Base-by-base conservation (phyloP, 768 basidiomycete genomes). In the Russula vinacea region DNA sequence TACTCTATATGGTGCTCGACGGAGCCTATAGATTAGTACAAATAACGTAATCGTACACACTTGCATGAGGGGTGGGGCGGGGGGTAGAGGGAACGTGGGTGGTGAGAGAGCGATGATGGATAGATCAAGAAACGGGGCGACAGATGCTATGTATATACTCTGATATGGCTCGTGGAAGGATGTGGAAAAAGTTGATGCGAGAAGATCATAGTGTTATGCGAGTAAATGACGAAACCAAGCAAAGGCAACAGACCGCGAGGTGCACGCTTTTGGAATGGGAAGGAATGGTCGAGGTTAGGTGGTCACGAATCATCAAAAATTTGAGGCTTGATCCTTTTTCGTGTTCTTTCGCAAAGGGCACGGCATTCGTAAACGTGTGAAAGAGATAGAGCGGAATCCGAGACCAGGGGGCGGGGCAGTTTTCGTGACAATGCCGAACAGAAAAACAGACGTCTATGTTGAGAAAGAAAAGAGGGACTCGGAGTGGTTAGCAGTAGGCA, bases 401-500 rank as follows among this genome's bases (percentile, higher is more conserved):
- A 60, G 60, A 61, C 51, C 35, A 42, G 58, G 50, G 32, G 45
- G 29, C 29, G 29, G 33, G 53, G 64, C 33, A 45, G 26, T 42
- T 55, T 57, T 67, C 55, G 37, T 63, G 57, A 54, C 16, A 57
- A 58, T 56, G 58, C 39, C 33, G 64, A 52, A 54, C 47, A 56
- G 62, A 49, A 47, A 62, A 64, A 56, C 49, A 56, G 55, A 64
- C 52, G 51, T 54, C 65, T 61, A 66, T 53, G 33, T 56, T 13
- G 62, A 59, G 42, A 53, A 29, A 61, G 22, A 17, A 54, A 51
- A 50, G 39, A 14, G 10, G 13, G 10, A 53, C 39, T 39, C 54
- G 53, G 57, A 54, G 60, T 73, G 73, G 75, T 72, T 73, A 74
- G 26, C 71, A 70, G 61, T 72, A 55, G 3, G 62, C 66, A 24